Evolutionary conservation across 306 rosid genomes (phyloP).

Genomic region (Herpetospermum pedunculosum): DNA sequence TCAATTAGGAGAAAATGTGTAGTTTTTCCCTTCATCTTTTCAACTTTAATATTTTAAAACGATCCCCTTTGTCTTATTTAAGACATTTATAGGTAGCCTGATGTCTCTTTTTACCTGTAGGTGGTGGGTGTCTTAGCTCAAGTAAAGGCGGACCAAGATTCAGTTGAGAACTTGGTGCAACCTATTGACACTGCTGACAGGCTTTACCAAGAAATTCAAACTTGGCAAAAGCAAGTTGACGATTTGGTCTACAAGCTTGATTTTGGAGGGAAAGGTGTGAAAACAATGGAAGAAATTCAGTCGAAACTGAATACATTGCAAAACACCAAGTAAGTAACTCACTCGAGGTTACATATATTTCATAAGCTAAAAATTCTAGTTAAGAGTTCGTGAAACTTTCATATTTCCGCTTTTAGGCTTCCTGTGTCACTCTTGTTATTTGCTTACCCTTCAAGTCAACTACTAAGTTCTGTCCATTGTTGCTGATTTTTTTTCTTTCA

Average conservation of each 20-base stretch:
- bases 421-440: not conserved
- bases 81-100: not conserved
- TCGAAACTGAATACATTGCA: slow-evolving; percentile 55
- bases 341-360: not conserved
- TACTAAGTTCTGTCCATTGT: not conserved
- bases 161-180: slow-evolving; percentile 51
- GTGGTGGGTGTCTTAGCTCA: slow-evolving; percentile 74
- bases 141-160: slow-evolving; percentile 62
- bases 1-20: not conserved
- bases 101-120: slow-evolving; percentile 23
- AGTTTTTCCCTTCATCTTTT: not conserved
- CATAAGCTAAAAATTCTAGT: not conserved
- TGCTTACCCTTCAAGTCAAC: not conserved
- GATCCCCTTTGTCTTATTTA: not conserved
- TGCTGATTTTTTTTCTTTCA: not conserved
- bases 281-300: slow-evolving; percentile 62
- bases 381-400: too few relatives aligned
- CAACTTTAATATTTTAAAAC: too few relatives aligned
- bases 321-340: slow-evolving; percentile 40
- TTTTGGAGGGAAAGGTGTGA: slow-evolving; percentile 54
- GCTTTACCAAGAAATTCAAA: slow-evolving; percentile 53
- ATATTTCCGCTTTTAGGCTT: not conserved
- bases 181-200: slow-evolving; percentile 67
- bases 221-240: slow-evolving; percentile 48
- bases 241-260: slow-evolving; percentile 63